These are phyloP conservation scores for Artemisia annua DNA, from an alignment of 129 eudicot species.

Conservation along the genomic window DNA sequence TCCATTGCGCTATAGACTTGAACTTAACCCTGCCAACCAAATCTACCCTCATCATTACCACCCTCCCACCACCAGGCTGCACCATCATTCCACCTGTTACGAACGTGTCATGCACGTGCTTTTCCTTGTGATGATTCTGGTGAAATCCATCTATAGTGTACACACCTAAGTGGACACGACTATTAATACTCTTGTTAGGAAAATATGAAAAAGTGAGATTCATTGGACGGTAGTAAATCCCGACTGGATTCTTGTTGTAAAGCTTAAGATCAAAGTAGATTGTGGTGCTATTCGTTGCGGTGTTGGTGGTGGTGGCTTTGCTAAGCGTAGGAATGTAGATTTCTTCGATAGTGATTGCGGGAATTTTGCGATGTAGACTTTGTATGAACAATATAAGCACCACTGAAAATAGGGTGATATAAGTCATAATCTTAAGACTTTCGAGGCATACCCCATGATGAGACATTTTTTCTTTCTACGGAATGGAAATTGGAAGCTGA, in stretches of 20 bases:
- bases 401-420: slow-evolving; percentile 28
- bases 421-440: slow-evolving; percentile 30
- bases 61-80: slow-evolving; percentile 6
- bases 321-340: slow-evolving; percentile 26
- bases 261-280: slow-evolving; percentile 37
- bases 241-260: slow-evolving; percentile 36
- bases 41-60: slow-evolving; percentile 34
- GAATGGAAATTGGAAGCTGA: slow-evolving; percentile 14
- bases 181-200: slow-evolving; percentile 15
- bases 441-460: slow-evolving; percentile 19
- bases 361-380: slow-evolving; percentile 32
- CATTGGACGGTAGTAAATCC: slow-evolving; percentile 32
- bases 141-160: slow-evolving; percentile 28
- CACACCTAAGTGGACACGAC: slow-evolving; percentile 23
- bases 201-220: slow-evolving; percentile 32
- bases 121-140: slow-evolving; percentile 30
- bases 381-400: slow-evolving; percentile 39
- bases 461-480: slow-evolving; percentile 18
- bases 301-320: neutral
- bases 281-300: slow-evolving; percentile 6
- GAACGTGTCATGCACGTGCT: slow-evolving; percentile 24
- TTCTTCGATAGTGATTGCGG: slow-evolving; percentile 28
- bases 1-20: slow-evolving; percentile 40
- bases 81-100: neutral
- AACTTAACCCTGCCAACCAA: slow-evolving; percentile 34